phyloP scores from a whole-genome alignment of 805 yeast genomes.

The Barnettozyma populi region DNA sequence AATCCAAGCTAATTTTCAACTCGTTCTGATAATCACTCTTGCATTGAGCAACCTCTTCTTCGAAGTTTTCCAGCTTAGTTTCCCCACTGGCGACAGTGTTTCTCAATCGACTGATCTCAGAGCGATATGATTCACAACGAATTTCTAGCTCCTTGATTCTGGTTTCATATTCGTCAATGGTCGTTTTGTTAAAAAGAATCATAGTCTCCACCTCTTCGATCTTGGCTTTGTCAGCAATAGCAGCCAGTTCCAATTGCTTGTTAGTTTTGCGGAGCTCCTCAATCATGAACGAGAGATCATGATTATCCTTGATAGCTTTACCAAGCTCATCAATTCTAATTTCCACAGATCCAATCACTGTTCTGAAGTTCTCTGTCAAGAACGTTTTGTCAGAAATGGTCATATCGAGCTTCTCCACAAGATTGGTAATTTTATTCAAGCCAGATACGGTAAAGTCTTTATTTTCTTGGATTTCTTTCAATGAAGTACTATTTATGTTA shows the following conservation, averaged over 20 bases:
- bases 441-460: neutral
- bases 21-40: conserved; percentile 30
- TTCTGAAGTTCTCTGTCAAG: conserved; percentile 9
- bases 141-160: neutral
- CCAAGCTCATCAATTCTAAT: conserved; percentile 13
- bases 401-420: neutral
- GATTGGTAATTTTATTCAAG: neutral
- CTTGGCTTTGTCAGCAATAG: neutral
- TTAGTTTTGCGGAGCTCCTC: conserved; percentile 5
- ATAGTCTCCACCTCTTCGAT: conserved; percentile 1
- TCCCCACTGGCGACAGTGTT: neutral
- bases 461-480: neutral
- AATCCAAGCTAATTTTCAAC: conserved; percentile 31
- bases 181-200: neutral
- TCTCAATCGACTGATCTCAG: conserved; percentile 4
- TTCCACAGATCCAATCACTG: conserved; percentile 6
- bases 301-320: conserved; percentile 19
- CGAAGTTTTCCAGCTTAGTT: conserved; percentile 6
- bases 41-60: conserved; percentile 15
- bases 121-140: neutral
- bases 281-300: conserved; percentile 2
- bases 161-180: neutral
- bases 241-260: neutral
- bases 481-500: neutral
- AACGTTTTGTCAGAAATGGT: neutral